Evolutionary conservation across 495 filamentous ascomycete species (phyloP), one percentile per base, ranked within the genome.

Genomic region (Penicillium egyptiacum): DNA sequence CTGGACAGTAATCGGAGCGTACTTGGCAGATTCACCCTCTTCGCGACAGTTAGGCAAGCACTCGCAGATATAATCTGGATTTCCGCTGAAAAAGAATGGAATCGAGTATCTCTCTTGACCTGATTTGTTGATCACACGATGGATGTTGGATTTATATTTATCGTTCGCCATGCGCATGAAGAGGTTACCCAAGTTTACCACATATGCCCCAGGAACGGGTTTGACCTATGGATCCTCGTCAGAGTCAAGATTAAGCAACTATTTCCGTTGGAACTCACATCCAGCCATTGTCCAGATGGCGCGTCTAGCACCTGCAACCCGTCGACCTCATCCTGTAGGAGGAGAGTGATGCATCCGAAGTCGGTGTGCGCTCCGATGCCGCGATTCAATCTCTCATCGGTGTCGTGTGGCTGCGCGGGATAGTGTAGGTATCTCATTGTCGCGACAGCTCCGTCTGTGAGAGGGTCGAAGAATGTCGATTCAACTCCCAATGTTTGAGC

Each of bases 141-240:
- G 81, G 22, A 78, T 77, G 25, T 81, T 83, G 10, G 79, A 82
- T 55, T 78, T 81, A 50, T 82, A 70, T 33, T 73, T 75, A 62
- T 84, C 81, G 63, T 85, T 85, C 23, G 79, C 79, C 82, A 83
- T 84, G 53, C 81, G 74, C 83, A 83, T 84, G 55, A 84, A 69
- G 30, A 84, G 70, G 63, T 86, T 75, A 17, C 79, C 82, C 8
- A 84, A 68, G 23, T 85, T 85, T 56, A 86, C 76, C 1, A 86
- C 70, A 43, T 83, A 71, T 4, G 80, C 76, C 25, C 79, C 76
- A 33, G 70, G 64, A 31, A 80, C 64, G 8, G 79, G 79, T 46
- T 71, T 68, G 14, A 79, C 83, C 71, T 74, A 40, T 70, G 10
- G 12, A 35, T 71, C 41, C 22, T 60, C 59, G 41, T 69, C 62